A percentile compares a stretch with the other conserved stretches of the same genome.
Evolutionary conservation across 1,284 basidiomycete genomes (phyloP).

Genomic region (Apiotrichum siamense): DNA sequence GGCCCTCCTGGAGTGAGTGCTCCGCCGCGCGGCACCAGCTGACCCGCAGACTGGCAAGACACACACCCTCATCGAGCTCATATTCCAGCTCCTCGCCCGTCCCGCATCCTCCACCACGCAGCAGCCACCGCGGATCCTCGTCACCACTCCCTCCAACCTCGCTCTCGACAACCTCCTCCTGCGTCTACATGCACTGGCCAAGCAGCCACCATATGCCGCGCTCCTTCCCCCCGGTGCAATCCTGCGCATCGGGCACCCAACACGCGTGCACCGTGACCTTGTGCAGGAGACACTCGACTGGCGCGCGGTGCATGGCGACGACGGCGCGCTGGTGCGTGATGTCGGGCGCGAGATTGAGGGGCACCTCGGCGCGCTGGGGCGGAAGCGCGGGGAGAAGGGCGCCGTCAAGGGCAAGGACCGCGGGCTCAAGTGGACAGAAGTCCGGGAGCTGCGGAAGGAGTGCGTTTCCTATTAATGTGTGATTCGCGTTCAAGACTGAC

Average conservation of each 20-base stretch:
- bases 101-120: constrained; percentile 23
- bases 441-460: constrained; percentile 85
- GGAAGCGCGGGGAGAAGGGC: constrained; percentile 69
- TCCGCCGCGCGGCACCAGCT: background rate
- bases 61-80: constrained; percentile 82
- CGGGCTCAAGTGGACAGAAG: constrained; percentile 84
- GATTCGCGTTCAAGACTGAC: background rate
- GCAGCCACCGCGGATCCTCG: constrained; percentile 52
- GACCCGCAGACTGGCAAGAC: constrained; percentile 69
- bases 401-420: constrained; percentile 59
- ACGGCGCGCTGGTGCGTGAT: constrained; percentile 73
- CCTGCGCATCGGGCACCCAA: constrained; percentile 86
- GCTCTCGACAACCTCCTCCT: constrained; percentile 74
- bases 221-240: constrained; percentile 48
- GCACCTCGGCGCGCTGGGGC: constrained; percentile 61
- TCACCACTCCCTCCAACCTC: constrained; percentile 47
- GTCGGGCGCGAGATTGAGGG: constrained; percentile 75
- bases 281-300: constrained; percentile 80
- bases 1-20: constrained; percentile 75
- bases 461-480: constrained; percentile 46
- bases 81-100: constrained; percentile 65
- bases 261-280: constrained; percentile 75
- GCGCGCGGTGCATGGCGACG: constrained; percentile 69
- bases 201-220: constrained; percentile 22
- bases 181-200: constrained; percentile 52